Percentiles rank a stretch among this genome's conserved stretches.
Evolutionary conservation across 148 eudicot species (phyloP).

Genomic region (Rhododendron vialii): DNA sequence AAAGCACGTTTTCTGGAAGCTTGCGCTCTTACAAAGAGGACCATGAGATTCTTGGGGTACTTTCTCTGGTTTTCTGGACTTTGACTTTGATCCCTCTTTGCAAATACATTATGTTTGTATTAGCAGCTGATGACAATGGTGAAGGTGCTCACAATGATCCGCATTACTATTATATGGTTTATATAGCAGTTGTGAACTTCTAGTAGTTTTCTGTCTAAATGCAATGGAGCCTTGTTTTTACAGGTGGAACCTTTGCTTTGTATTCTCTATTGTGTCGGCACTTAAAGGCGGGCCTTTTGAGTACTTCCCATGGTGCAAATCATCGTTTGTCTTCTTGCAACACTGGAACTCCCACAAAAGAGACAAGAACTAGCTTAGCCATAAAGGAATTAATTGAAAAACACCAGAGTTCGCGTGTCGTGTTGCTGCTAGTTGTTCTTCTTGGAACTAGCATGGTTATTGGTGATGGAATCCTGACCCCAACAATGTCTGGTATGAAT

Average conservation of each 20-base stretch:
- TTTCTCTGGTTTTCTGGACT: slow-evolving; percentile 49
- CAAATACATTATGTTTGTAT: slow-evolving; percentile 39
- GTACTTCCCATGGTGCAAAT: slow-evolving; percentile 20
- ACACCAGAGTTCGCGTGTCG: slow-evolving; percentile 28
- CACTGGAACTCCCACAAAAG: slow-evolving; percentile 10
- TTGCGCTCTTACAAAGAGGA: slow-evolving; percentile 28
- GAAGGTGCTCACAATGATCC: slow-evolving; percentile 29
- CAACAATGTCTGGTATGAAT: slow-evolving; percentile 47
- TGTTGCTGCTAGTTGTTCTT: slow-evolving; percentile 39
- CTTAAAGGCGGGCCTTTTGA: slow-evolving; percentile 27
- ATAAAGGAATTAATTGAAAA: slow-evolving; percentile 33
- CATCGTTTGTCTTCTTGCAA: slow-evolving; percentile 9
- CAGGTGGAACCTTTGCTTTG: slow-evolving; percentile 56
- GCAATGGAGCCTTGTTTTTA: slow-evolving; percentile 1
- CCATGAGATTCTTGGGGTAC: slow-evolving; percentile 44
- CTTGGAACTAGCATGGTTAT: slow-evolving; percentile 52
- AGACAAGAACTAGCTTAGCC: slow-evolving; percentile 22
- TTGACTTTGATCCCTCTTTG: slow-evolving; percentile 42
- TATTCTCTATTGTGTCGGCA: slow-evolving; percentile 43
- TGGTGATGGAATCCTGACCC: slow-evolving; percentile 53
- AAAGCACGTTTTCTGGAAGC: slow-evolving; percentile 39
- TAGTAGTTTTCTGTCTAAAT: not conserved
- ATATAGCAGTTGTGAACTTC: not conserved
- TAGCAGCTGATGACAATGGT: slow-evolving; percentile 49
- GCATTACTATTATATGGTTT: not conserved